phyloP scores from a whole-genome alignment of 345 rosid genomes.

The Balakata baccata region DNA sequence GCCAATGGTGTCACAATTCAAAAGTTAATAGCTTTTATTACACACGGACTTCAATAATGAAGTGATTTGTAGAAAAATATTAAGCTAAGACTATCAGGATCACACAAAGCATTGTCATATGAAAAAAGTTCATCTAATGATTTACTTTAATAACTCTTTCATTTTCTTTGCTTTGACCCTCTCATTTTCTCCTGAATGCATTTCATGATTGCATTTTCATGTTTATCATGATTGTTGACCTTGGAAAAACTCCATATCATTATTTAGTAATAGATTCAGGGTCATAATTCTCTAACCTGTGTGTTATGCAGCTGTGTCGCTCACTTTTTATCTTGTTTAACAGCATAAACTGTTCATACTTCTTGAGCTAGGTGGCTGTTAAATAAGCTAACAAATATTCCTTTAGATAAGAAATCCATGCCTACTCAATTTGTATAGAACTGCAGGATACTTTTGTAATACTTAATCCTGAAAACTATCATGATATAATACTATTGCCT shows the following conservation, averaged over 20 bases:
- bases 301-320: neutral
- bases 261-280: neutral
- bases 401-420: neutral
- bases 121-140: neutral
- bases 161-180: neutral
- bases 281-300: neutral
- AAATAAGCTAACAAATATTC: neutral
- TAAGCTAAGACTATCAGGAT: no score
- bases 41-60: neutral
- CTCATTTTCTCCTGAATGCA: neutral
- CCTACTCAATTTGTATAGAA: neutral
- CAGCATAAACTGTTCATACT: neutral
- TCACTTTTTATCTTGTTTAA: neutral
- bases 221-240: neutral
- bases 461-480: neutral
- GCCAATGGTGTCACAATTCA: neutral
- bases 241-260: neutral
- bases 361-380: neutral
- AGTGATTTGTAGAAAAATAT: neutral
- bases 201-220: neutral
- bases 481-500: neutral
- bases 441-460: neutral
- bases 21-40: neutral
- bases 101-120: no score
- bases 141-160: neutral